Evolutionary conservation across 768 basidiomycete species (phyloP), one percentile per base, ranked within the genome.

Genomic region (Collybia sp.): DNA sequence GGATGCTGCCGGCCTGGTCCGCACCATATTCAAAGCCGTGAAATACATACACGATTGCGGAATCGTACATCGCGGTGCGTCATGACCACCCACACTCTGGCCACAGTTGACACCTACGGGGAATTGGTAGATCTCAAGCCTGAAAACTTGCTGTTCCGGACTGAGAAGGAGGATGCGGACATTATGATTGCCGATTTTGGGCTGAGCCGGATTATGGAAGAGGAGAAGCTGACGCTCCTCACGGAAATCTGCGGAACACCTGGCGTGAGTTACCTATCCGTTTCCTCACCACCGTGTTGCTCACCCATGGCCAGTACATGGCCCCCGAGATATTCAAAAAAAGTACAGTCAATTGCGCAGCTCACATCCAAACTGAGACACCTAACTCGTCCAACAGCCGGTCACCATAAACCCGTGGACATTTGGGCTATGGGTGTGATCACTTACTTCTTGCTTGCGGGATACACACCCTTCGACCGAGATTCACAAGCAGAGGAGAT

Each of bases 341-440:
- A 66, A 80, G 87, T 91, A 50, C 33, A 82, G 66, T 2, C 12
- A 42, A 16, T 31, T 39, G 38, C 9, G 17, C 40, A 25, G 17
- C 45, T 49, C 11, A 42, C 20, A 39, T 38, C 20, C 33, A 18
- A 33, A 30, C 5, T 20, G 35, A 33, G 40, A 34, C 20, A 43
- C 42, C 45, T 42, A 52, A 37, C 35, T 31, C 30, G 13, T 43
- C 19, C 37, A 44, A 25, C 58, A 88, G 87, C 83, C 45, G 95
- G 95, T 3, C 95, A 99, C 57, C 81, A 87, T 35, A 96, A 90
- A 67, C 93, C 94, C 8, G 94, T 96, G 13, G 95, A 95, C 57
- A 69, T 95, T 45, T 94, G 93, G 94, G 93, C 95, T 1, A 94
- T 98, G 81, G 95, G 95, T 33, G 95, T 99, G 41, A 94, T 99